These are phyloP conservation scores for Auricularia auricula-judae DNA, from an alignment of 768 basidiomycete species.

Conservation along the genomic window DNA sequence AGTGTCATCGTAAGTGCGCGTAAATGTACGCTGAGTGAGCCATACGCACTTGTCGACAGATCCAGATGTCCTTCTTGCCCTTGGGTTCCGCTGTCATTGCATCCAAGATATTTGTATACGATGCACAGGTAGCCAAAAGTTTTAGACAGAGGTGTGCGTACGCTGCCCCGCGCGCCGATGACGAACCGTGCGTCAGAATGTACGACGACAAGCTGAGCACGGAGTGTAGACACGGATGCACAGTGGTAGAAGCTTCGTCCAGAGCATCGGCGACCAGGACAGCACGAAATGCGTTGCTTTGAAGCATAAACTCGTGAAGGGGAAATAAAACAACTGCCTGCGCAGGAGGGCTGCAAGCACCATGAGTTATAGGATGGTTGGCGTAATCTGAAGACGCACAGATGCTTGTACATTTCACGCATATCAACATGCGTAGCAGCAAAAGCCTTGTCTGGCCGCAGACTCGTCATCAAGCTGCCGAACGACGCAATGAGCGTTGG, in stretches of 20 bases:
- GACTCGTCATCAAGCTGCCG: slow-evolving; percentile 38
- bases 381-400: slow-evolving; percentile 24
- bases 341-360: background rate
- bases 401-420: slow-evolving; percentile 44
- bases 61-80: slow-evolving; percentile 27
- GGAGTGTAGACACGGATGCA: slow-evolving; percentile 32
- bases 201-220: slow-evolving; percentile 53
- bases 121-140: slow-evolving; percentile 38
- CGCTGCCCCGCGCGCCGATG: slow-evolving; percentile 44
- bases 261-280: slow-evolving; percentile 27
- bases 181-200: slow-evolving; percentile 53
- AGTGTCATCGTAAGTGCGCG: background rate
- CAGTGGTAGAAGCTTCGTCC: slow-evolving; percentile 11
- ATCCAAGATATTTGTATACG: slow-evolving; percentile 37
- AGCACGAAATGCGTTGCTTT: slow-evolving; percentile 38
- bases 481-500: slow-evolving; percentile 40
- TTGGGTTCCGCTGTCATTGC: slow-evolving; percentile 31
- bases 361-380: background rate
- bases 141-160: slow-evolving; percentile 53
- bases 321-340: slow-evolving; percentile 50
- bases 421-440: slow-evolving; percentile 35
- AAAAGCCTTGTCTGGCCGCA: slow-evolving; percentile 46
- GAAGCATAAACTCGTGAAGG: slow-evolving; percentile 47
- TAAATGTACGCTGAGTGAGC: too few relatives aligned
- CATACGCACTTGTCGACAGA: slow-evolving; percentile 51